Evolutionary conservation across 306 rosid species (phyloP), one percentile per base, ranked within the genome.

Genomic region (Vicia sativa): DNA sequence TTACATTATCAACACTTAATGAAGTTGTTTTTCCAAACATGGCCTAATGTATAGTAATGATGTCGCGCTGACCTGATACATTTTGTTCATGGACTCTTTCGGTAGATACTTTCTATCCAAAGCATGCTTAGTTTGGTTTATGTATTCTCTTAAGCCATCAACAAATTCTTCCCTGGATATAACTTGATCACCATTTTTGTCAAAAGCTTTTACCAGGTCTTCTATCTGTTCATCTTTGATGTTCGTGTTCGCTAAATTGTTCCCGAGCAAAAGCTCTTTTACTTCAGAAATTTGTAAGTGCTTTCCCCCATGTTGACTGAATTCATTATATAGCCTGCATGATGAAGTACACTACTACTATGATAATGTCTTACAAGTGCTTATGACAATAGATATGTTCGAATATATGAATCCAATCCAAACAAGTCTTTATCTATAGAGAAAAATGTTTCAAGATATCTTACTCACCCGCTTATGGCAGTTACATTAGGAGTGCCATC

Each of bases 131-230:
- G 81, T 68, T 79, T 79, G 72, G 62, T 79, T 65, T 61, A 82
- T 77, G 65, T 81, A 78, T 63, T 79, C 84, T 46, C 81, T 81
- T 68, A 83, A 73, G 53, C 91, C 91, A 59, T 14, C 41, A 44
- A 83, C 83, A 72, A 86, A 86, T 71, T 86, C 91, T 46, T 83
- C 83, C 74, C 77, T 74, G 60, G 68, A 76, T 61, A 86, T 81
- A 65, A 76, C 61, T 41, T 84, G 79, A 72, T 86, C 86, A 43
- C 66, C 68, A 67, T 80, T 62, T 26, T 76, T 54, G 77, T 86
- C 91, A 65, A 86, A 86, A 46, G 28, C 26, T 72, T 72, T 77
- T 53, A 86, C 74, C 65, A 81, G 72, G 73, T 65, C 78, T 37
- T 66, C 75, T 58, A 81, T 69, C 48, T 70, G 82, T 67, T 61